Evolutionary conservation across 441 rosid species (phyloP).

Genomic region (Raphanus hybrid): DNA sequence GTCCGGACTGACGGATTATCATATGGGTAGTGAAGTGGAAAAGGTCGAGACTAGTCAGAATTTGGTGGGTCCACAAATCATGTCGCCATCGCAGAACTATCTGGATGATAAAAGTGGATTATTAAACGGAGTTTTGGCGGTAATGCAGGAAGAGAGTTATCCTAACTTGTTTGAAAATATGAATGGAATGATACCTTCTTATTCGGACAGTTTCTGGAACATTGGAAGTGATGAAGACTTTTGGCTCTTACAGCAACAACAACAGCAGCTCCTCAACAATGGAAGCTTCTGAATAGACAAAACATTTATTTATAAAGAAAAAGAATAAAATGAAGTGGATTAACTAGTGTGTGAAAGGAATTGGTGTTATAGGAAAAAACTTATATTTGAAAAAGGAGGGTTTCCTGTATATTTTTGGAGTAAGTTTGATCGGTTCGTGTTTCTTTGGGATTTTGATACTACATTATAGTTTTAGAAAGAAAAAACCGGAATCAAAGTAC

Average conservation of each 20-base stretch:
- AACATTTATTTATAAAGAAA: not conserved
- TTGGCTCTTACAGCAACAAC: slow-evolving; percentile 49
- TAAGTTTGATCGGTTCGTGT: not conserved
- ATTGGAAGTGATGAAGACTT: slow-evolving; percentile 51
- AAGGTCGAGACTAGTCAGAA: slow-evolving; percentile 14
- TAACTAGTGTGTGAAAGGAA: slow-evolving; percentile 27
- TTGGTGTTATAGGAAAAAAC: not conserved
- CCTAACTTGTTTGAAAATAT: slow-evolving; percentile 55
- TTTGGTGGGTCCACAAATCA: slow-evolving; percentile 25
- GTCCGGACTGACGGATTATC: slow-evolving; percentile 58
- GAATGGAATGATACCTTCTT: slow-evolving; percentile 40
- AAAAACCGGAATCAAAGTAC: not conserved
- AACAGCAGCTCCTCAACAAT: slow-evolving; percentile 50
- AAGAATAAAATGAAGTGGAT: not conserved
- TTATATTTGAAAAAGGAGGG: not conserved
- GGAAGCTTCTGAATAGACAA: slow-evolving; percentile 44
- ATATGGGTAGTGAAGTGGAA: slow-evolving; percentile 16
- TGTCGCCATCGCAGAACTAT: slow-evolving; percentile 44
- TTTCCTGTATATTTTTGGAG: slow-evolving; percentile 8
- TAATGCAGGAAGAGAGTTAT: slow-evolving; percentile 33
- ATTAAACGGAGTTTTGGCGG: slow-evolving; percentile 37
- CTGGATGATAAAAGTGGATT: slow-evolving; percentile 48
- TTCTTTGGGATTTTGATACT: slow-evolving; percentile 1
- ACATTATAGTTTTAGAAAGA: not conserved
- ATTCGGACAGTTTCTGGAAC: slow-evolving; percentile 64